These are phyloP conservation scores for Inonotus hispidus DNA, from an alignment of 1,284 basidiomycete genomes.

Conservation along the genomic window DNA sequence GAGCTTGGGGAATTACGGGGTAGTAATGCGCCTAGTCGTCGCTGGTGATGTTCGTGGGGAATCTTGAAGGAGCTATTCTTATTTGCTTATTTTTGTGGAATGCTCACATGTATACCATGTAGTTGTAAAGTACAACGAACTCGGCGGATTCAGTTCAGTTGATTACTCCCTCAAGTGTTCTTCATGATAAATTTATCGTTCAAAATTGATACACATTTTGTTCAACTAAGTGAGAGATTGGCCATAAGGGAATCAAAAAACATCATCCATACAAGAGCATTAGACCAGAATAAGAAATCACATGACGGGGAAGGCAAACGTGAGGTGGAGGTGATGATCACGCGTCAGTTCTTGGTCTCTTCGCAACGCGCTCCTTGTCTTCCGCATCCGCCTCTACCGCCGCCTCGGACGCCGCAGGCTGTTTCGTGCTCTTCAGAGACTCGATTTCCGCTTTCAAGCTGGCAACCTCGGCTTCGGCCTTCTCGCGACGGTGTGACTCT, in stretches of 20 bases:
- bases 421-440: slow-evolving; percentile 22
- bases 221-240: neutral
- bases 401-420: slow-evolving; percentile 21
- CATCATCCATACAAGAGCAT: neutral
- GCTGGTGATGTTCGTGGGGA: neutral
- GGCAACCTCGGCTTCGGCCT: slow-evolving; percentile 57
- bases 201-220: neutral
- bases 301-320: neutral
- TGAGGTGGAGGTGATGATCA: neutral
- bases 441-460: slow-evolving; percentile 35
- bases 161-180: too few species aligned
- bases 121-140: too few species aligned
- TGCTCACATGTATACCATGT: too few species aligned
- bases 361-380: slow-evolving; percentile 21
- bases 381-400: slow-evolving; percentile 18
- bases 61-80: neutral
- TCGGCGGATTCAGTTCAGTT: too few species aligned
- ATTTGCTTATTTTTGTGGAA: too few species aligned
- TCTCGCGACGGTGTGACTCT: slow-evolving; percentile 51
- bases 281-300: neutral
- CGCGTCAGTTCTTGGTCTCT: slow-evolving; percentile 28
- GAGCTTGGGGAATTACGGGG: neutral
- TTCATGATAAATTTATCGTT: neutral
- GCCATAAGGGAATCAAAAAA: neutral
- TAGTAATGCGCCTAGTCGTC: neutral